Base-by-base conservation (phyloP, 176 grass and related monocot species). In the Oryza nivara region DNA sequence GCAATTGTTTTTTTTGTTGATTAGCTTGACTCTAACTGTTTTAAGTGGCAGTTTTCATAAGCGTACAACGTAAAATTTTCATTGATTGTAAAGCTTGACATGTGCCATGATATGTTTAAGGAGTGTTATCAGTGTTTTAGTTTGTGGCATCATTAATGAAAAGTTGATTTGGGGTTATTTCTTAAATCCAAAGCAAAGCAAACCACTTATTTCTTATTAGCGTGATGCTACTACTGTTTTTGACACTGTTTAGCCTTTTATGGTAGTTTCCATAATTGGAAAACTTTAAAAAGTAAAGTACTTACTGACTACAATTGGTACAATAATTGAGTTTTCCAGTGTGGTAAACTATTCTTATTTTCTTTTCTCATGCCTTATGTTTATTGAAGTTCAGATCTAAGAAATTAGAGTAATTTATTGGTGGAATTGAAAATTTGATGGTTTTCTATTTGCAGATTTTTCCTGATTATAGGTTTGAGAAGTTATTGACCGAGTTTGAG, bases 401-500 rank as follows among this genome's bases (percentile, higher is more conserved):
- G 11, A 48, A 48, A 48, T 48, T 13, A 3, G 3, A 14, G 11
- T 4, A 48, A 13, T 12, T 80, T 83, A 14, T 58, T 58, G 6
- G 19, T 82, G 41, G 41, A 82, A 71, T 79, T 10, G 17, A 75
- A 91, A 61, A 66, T 72, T 14, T 76, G 80, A 46, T 77, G 26
- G 26, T 23, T 85, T 89, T 88, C 82, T 78, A 46, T 87, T 85
- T 84, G 92, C 95, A 95, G 92, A 74, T 93, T 46, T 98, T 90
- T 88, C 91, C 95, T 63, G 91, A 95, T 88, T 98, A 93, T 87
- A 93, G 89, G 84, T 98, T 98, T 88, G 89, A 95, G 16, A 86
- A 85, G 25, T 79, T 98, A 85, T 73, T 98, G 51, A 64, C n/a
- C 79, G 91, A 98, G 88, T 98, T 98, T 92, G 87, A 95, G 83